phyloP scores from a whole-genome alignment of 2,329 filamentous ascomycete genomes.

The Daldinia eschscholtzii region DNA sequence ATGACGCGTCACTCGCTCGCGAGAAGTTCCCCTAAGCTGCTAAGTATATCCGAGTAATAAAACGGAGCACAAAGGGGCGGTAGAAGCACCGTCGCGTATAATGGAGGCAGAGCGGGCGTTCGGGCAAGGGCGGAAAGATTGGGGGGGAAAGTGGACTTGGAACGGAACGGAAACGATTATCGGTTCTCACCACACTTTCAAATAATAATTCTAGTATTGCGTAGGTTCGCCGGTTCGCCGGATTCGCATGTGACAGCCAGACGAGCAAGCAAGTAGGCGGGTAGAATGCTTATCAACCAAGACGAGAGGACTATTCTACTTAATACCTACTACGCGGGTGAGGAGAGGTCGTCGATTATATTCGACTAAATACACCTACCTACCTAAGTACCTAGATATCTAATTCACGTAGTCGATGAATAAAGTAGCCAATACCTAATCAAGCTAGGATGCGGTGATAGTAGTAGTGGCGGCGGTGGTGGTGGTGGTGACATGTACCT shows the following conservation, averaged over 20 bases:
- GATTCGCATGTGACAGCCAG: background rate
- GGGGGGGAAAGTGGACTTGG: conserved; percentile 17
- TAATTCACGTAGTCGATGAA: background rate
- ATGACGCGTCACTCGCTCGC: conserved; percentile 30
- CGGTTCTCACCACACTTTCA: conserved; percentile 18
- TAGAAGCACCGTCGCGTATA: conserved; percentile 15
- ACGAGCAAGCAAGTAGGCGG: background rate
- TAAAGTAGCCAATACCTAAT: background rate
- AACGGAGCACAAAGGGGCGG: conserved; percentile 9
- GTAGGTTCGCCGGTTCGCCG: conserved; percentile 20
- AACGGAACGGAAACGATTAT: conserved; percentile 8
- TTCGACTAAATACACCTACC: background rate
- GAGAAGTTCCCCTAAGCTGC: conserved; percentile 14
- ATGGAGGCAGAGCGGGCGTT: conserved; percentile 33
- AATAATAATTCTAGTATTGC: conserved; percentile 11
- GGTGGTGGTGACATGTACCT: background rate
- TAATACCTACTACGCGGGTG: background rate
- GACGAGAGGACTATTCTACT: background rate
- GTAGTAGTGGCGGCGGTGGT: background rate
- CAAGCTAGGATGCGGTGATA: background rate
- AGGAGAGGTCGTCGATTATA: background rate
- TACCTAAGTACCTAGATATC: background rate
- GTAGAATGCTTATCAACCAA: background rate
- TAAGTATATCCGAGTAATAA: conserved; percentile 1
- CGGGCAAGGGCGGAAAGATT: conserved; percentile 3